These are phyloP conservation scores for Antitrichia curtipendula DNA, from an alignment of 225 moss, liverwort and hornwort species.

Conservation along the genomic window DNA sequence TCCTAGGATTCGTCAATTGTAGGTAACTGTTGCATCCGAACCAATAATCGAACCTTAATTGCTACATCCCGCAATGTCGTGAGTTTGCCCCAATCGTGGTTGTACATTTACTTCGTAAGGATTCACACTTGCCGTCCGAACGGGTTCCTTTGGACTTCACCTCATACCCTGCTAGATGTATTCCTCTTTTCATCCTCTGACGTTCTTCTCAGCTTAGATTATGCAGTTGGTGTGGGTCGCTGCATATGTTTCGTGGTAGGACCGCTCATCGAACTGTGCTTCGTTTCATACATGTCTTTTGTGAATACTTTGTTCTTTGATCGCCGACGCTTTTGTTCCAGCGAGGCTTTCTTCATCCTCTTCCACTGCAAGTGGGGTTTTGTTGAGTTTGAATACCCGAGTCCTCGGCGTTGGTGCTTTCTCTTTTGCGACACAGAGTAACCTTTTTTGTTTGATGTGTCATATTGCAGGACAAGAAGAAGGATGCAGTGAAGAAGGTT, in stretches of 20 bases:
- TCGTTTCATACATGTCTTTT: not conserved
- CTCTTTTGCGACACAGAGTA: not conserved
- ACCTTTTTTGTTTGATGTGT: not conserved
- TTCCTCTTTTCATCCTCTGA: not conserved
- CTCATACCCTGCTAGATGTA: not conserved
- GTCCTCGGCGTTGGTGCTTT: not conserved
- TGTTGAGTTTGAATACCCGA: not conserved
- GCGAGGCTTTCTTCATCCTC: not conserved
- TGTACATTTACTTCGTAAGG: not conserved
- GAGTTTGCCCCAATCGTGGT: not conserved
- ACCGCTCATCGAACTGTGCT: not conserved
- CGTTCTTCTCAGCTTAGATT: not conserved
- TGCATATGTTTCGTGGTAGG: not conserved
- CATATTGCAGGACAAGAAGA: slow-evolving; percentile 73
- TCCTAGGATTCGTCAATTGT: not conserved
- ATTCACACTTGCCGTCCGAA: not conserved
- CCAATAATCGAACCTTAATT: not conserved
- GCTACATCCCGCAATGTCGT: not conserved
- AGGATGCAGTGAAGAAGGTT: slow-evolving; percentile 98
- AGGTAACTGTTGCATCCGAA: not conserved
- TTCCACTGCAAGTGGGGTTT: not conserved
- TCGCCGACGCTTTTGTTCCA: not conserved
- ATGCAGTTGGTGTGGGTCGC: not conserved
- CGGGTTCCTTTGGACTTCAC: not conserved
- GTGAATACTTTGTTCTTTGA: not conserved